These are phyloP conservation scores for Pythium plurisporium DNA, from an alignment of 352 stramenopile species.

Conservation along the genomic window DNA sequence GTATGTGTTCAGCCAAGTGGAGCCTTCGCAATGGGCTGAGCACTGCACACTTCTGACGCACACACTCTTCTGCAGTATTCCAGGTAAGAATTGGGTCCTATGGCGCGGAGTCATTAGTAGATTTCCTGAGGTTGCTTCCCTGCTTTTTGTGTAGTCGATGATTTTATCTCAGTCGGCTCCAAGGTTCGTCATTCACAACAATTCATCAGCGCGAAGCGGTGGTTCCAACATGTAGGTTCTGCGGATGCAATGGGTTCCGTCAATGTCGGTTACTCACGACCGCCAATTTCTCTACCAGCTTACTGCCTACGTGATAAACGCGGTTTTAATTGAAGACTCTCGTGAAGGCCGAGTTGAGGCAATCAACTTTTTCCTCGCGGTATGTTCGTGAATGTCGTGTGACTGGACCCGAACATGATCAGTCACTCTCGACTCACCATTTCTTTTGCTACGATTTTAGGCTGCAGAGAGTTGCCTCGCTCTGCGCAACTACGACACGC, in stretches of 20 bases:
- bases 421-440: background rate
- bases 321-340: conserved; percentile 64
- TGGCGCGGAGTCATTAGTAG: background rate
- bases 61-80: conserved; percentile 74
- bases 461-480: conserved; percentile 63
- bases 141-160: conserved; percentile 65
- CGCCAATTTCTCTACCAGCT: no score
- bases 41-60: conserved; percentile 81
- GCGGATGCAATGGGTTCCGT: no score
- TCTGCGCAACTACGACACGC: conserved; percentile 79
- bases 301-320: conserved; percentile 80
- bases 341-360: conserved; percentile 59
- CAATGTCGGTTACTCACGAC: no score
- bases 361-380: conserved; percentile 76
- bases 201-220: conserved; percentile 66
- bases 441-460: conserved; percentile 26
- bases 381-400: conserved; percentile 15
- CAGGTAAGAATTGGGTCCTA: conserved; percentile 28
- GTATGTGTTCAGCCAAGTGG: conserved; percentile 33
- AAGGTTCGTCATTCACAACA: conserved; percentile 50
- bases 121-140: background rate
- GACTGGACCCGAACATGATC: no score
- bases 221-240: conserved; percentile 80
- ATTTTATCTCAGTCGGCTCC: conserved; percentile 55
- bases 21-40: conserved; percentile 57